Evolutionary conservation across 805 yeast genomes (phyloP).

Genomic region (Starmerella tilneyi): DNA sequence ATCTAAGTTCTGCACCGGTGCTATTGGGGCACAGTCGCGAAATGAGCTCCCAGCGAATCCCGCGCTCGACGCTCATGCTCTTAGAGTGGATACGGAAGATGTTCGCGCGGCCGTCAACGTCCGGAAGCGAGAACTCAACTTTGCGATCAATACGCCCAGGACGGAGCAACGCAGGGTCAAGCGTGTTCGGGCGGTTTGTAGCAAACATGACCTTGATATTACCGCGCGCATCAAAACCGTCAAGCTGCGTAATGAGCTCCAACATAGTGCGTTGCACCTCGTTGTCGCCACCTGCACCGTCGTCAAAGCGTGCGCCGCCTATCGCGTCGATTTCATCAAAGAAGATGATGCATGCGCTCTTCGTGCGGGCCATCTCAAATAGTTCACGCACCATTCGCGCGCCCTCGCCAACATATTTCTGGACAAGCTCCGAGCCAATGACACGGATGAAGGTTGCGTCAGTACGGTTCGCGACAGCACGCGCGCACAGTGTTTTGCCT

Average conservation of each 20-base stretch:
- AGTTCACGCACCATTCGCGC: slow-evolving; percentile 98
- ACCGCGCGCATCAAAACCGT: slow-evolving; percentile 98
- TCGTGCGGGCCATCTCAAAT: slow-evolving; percentile 97
- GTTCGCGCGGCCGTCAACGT: slow-evolving; percentile 94
- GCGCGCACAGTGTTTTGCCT: slow-evolving; percentile 94
- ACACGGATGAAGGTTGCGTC: slow-evolving; percentile 98
- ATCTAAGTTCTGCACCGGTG: slow-evolving; percentile 96
- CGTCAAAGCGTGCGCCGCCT: slow-evolving; percentile 99
- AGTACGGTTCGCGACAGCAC: slow-evolving; percentile 98
- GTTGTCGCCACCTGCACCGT: slow-evolving; percentile 98
- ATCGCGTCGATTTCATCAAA: slow-evolving; percentile 98
- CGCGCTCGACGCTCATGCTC: slow-evolving; percentile 95
- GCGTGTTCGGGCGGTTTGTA: slow-evolving; percentile 93
- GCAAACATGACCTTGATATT: slow-evolving; percentile 99
- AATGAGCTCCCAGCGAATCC: slow-evolving; percentile 96
- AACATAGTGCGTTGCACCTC: slow-evolving; percentile 99
- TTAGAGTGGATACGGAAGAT: slow-evolving; percentile 95
- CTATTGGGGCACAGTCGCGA: slow-evolving; percentile 96
- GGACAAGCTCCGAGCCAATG: slow-evolving; percentile 96
- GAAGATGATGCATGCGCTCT: slow-evolving; percentile 94
- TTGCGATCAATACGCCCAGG: slow-evolving; percentile 99
- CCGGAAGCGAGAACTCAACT: slow-evolving; percentile 94
- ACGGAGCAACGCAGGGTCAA: slow-evolving; percentile 94
- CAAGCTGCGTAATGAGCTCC: slow-evolving; percentile 93
- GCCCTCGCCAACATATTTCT: slow-evolving; percentile 98